Conservation (phyloP, 73 alveolate genomes). For the Paramecium caudatum region DNA sequence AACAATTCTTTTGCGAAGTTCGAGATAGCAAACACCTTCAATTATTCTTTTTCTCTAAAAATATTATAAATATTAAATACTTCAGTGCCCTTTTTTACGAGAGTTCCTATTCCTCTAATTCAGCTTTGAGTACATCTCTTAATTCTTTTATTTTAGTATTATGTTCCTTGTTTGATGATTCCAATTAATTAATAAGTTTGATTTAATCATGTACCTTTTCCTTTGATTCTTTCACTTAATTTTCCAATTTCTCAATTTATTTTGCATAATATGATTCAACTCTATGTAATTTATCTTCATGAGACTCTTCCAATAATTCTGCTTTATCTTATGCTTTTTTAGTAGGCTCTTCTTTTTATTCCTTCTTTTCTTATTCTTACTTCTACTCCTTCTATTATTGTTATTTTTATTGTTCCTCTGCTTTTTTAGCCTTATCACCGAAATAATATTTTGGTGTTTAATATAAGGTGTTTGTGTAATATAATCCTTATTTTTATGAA, state of each 20-base stretch:
- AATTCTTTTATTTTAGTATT: slow-evolving; percentile 54
- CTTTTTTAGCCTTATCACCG: slow-evolving; percentile 3
- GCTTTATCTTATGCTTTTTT: not conserved
- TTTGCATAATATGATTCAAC: slow-evolving; percentile 26
- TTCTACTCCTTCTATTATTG: not conserved
- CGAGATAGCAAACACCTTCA: slow-evolving; percentile 84
- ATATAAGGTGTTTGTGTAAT: not conserved
- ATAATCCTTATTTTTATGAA: not conserved
- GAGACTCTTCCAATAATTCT: slow-evolving; percentile 27
- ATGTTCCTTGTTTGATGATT: slow-evolving; percentile 51
- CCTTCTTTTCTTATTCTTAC: not conserved
- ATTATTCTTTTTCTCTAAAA: slow-evolving; percentile 80
- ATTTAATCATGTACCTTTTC: slow-evolving; percentile 16
- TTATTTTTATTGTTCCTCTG: not conserved
- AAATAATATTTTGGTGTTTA: not conserved
- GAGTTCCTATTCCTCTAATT: slow-evolving; percentile 70
- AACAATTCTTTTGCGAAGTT: slow-evolving; percentile 92
- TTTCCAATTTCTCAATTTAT: slow-evolving; percentile 36
- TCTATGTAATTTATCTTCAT: slow-evolving; percentile 50
- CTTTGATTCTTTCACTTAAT: not conserved
- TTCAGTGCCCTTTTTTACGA: slow-evolving; percentile 81
- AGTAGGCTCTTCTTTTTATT: not conserved
- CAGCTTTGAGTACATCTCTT: slow-evolving; percentile 63
- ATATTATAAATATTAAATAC: slow-evolving; percentile 74
- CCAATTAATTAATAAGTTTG: slow-evolving; percentile 4